These are phyloP conservation scores for Nidula niveotomentosa DNA, from an alignment of 1,284 basidiomycete species.

Conservation along the genomic window DNA sequence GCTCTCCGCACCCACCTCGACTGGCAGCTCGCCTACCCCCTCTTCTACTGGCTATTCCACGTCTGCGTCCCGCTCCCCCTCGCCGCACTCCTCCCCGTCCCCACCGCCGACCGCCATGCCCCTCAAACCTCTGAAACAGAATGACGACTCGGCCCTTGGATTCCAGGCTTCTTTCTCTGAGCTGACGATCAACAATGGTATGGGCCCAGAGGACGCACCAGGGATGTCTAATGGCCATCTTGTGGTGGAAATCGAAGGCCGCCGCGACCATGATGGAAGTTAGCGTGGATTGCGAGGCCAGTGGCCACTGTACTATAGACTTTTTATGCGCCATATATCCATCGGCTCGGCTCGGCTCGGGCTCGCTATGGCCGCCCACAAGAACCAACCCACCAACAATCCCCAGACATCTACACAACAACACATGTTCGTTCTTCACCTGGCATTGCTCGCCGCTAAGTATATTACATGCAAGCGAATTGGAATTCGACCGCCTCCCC, in stretches of 20 bases:
- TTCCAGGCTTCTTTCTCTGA: slow-evolving; percentile 14
- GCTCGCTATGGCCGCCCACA: neutral
- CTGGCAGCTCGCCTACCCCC: slow-evolving; percentile 36
- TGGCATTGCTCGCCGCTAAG: too few species aligned
- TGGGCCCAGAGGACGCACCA: slow-evolving; percentile 1
- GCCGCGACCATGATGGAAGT: neutral
- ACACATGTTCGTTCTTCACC: too few species aligned
- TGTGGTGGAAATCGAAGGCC: slow-evolving; percentile 6
- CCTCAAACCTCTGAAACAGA: slow-evolving; percentile 6
- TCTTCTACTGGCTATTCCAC: slow-evolving; percentile 43
- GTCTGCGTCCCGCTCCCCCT: slow-evolving; percentile 42
- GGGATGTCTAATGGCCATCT: slow-evolving; percentile 1
- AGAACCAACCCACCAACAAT: too few species aligned
- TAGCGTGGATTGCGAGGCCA: neutral
- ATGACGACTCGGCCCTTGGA: slow-evolving; percentile 1
- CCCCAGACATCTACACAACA: too few species aligned
- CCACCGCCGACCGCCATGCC: slow-evolving; percentile 26
- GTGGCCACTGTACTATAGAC: neutral
- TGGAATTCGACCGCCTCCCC: too few species aligned
- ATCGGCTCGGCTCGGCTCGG: neutral
- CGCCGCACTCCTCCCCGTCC: slow-evolving; percentile 28
- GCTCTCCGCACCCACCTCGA: slow-evolving; percentile 24
- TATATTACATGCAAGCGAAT: too few species aligned
- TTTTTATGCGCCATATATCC: neutral
- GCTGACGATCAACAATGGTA: slow-evolving; percentile 9